Percentiles rank a stretch among this genome's conserved stretches.
Evolutionary conservation across 2,329 filamentous ascomycete genomes (phyloP).

Genomic region (Bisporella sp.): DNA sequence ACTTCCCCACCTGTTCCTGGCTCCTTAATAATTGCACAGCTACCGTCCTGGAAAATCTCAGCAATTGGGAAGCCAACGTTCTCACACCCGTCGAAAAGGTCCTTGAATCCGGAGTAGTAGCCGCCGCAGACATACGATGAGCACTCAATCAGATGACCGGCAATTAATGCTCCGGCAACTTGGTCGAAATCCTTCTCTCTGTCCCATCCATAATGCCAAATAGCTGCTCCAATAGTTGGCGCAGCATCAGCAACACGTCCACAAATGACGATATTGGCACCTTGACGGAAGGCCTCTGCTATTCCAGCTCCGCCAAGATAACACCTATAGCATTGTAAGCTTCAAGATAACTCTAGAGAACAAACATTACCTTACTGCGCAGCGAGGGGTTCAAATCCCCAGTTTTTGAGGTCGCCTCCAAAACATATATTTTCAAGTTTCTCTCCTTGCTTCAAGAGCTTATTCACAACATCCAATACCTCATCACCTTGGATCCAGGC

Average conservation of each 20-base stretch:
- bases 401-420: slow-evolving; percentile 1
- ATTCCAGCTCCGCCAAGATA: slow-evolving; percentile 42
- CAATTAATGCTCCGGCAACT: slow-evolving; percentile 30
- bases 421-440: slow-evolving; percentile 1
- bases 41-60: slow-evolving; percentile 34
- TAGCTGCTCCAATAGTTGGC: slow-evolving; percentile 33
- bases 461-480: slow-evolving; percentile 27
- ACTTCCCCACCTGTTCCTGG: slow-evolving; percentile 33
- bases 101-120: slow-evolving; percentile 25
- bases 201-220: slow-evolving; percentile 13
- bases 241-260: slow-evolving; percentile 37
- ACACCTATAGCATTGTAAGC: slow-evolving; percentile 2
- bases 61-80: slow-evolving; percentile 40
- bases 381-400: slow-evolving; percentile 1
- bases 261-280: slow-evolving; percentile 37
- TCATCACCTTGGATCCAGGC: slow-evolving; percentile 40
- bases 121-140: slow-evolving; percentile 20
- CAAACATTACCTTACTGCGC: neutral
- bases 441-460: slow-evolving; percentile 4
- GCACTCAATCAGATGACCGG: slow-evolving; percentile 27
- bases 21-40: slow-evolving; percentile 39
- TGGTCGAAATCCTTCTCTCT: slow-evolving; percentile 27
- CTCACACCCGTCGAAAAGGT: slow-evolving; percentile 22
- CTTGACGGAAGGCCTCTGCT: slow-evolving; percentile 32
- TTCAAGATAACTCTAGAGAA: neutral